Percentiles rank a stretch among this genome's conserved stretches.
Conservation (phyloP, 805 yeast species). For the Hanseniaspora lindneri region DNA sequence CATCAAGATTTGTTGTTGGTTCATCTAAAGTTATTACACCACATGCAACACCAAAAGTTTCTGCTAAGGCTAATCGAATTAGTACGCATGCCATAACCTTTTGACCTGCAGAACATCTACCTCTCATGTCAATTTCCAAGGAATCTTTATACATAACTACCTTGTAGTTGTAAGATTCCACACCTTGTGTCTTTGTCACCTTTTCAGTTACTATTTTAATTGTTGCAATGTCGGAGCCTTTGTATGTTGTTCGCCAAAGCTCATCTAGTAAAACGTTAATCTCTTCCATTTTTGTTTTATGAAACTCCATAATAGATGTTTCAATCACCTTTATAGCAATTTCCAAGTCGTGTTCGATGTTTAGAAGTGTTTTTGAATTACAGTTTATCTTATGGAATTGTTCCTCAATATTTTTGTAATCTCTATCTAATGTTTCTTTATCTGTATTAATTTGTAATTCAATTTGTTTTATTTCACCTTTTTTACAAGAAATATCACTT, state of each 20-base stretch:
- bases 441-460: constrained; percentile 49
- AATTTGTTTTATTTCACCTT: constrained; percentile 79
- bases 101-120: constrained; percentile 96
- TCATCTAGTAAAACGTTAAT: constrained; percentile 81
- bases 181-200: constrained; percentile 31
- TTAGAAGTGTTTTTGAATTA: constrained; percentile 6
- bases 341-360: constrained; percentile 42
- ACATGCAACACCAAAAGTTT: constrained; percentile 87
- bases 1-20: constrained; percentile 92
- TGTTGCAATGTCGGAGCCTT: constrained; percentile 90
- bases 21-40: constrained; percentile 95
- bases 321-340: constrained; percentile 80
- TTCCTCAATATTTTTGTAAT: constrained; percentile 55
- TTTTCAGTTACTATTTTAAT: constrained; percentile 77
- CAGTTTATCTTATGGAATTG: constrained; percentile 26
- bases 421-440: constrained; percentile 43
- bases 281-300: constrained; percentile 81
- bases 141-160: constrained; percentile 92
- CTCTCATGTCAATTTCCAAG: constrained; percentile 92
- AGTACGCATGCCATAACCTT: constrained; percentile 86
- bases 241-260: constrained; percentile 85
- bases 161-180: constrained; percentile 71
- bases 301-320: constrained; percentile 85
- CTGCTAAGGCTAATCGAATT: constrained; percentile 83
- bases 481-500: constrained; percentile 57